Percentiles rank a stretch among this genome's conserved stretches.
phyloP scores from a whole-genome alignment of 345 rosid genomes.

The Brassica carinata region DNA sequence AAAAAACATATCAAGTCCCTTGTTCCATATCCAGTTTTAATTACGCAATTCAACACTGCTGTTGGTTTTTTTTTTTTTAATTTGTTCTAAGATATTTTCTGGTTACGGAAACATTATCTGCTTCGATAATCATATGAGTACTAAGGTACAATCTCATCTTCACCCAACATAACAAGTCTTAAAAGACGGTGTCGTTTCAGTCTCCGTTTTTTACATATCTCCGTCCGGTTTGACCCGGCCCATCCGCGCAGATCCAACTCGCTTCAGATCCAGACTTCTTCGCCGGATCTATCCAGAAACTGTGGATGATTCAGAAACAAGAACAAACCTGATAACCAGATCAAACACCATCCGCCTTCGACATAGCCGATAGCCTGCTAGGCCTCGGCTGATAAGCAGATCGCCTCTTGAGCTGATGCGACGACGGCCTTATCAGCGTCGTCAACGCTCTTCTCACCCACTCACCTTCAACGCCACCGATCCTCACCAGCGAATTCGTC shows the following conservation, averaged over 20 bases:
- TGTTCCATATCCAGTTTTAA: slow-evolving; percentile 6
- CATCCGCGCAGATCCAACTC: slow-evolving; percentile 14
- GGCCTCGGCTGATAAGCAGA: slow-evolving; percentile 63
- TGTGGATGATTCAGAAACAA: slow-evolving; percentile 21
- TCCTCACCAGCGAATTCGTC: slow-evolving; percentile 85
- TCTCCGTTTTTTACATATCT: slow-evolving; percentile 37
- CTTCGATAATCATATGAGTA: slow-evolving; percentile 49
- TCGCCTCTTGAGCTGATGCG: slow-evolving; percentile 78
- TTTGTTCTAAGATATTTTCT: not conserved
- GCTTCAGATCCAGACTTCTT: slow-evolving; percentile 5
- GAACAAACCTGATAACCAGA: slow-evolving; percentile 39
- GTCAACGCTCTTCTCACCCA: slow-evolving; percentile 83
- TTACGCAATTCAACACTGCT: not conserved
- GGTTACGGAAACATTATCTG: slow-evolving; percentile 33
- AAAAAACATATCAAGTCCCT: not conserved
- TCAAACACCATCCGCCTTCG: slow-evolving; percentile 47
- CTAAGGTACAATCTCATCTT: slow-evolving; percentile 52
- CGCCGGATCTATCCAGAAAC: slow-evolving; percentile 29
- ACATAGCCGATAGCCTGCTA: slow-evolving; percentile 76
- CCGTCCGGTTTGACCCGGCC: slow-evolving; percentile 14
- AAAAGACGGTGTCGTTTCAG: slow-evolving; percentile 9
- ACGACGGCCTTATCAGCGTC: slow-evolving; percentile 82
- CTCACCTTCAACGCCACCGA: slow-evolving; percentile 96
- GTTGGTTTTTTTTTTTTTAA: not conserved
- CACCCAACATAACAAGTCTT: slow-evolving; percentile 41